Conservation (phyloP, 805 yeast species). For the Cyberlindnera maclurae region DNA sequence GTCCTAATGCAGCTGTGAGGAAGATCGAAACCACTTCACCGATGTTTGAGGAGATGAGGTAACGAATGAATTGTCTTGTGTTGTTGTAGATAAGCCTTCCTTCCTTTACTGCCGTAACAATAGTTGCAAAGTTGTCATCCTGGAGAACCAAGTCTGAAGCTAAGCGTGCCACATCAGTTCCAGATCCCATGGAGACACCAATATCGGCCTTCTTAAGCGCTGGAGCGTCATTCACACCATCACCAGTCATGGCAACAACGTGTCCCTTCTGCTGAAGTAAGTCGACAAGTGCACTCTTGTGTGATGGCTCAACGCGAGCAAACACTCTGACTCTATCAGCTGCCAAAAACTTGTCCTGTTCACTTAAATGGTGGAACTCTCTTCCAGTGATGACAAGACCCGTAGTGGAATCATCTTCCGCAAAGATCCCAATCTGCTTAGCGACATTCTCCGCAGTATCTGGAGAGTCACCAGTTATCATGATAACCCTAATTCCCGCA, state of each 20-base stretch:
- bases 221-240: constrained; percentile 62
- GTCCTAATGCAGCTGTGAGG: constrained; percentile 45
- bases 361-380: constrained; percentile 28
- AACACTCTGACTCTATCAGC: constrained; percentile 39
- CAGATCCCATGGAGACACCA: constrained; percentile 59
- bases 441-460: constrained; percentile 46
- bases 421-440: constrained; percentile 33
- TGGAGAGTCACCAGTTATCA: constrained; percentile 50
- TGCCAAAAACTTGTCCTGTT: constrained; percentile 33
- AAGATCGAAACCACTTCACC: constrained; percentile 53
- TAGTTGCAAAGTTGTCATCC: constrained; percentile 49
- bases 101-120: constrained; percentile 48
- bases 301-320: constrained; percentile 52
- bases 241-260: constrained; percentile 59
- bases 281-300: constrained; percentile 46
- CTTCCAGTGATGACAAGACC: constrained; percentile 33
- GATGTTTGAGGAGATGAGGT: constrained; percentile 44
- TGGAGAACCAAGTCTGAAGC: constrained; percentile 52
- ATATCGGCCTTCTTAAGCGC: constrained; percentile 56
- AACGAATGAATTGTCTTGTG: constrained; percentile 35
- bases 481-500: constrained; percentile 38
- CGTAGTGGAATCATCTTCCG: constrained; percentile 20
- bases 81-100: constrained; percentile 42
- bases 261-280: constrained; percentile 38
- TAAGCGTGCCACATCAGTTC: constrained; percentile 54